Evolutionary conservation across 768 basidiomycete genomes (phyloP), one percentile per base, ranked within the genome.

Genomic region (Tricholoma saponaceum): DNA sequence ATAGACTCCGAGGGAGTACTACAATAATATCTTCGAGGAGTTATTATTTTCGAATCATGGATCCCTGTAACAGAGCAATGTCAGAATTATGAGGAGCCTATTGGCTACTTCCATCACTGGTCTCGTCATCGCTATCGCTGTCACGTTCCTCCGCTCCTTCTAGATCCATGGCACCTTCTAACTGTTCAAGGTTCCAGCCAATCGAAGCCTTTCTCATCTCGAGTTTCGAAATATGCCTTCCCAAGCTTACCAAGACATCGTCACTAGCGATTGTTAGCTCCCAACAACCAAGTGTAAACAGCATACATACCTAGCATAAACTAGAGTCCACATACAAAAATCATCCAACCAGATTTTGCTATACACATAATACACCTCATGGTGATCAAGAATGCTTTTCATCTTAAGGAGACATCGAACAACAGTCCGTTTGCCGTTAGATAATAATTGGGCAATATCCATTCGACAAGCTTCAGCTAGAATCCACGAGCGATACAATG

Each of bases 321-420:
- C 75, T 63, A 90, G 86, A 33, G 81, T 75, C 92, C 92, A 93
- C n/a, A 85, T 81, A 62, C 87, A 89, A 63, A 90, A 87, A 66
- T 93, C 92, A 60, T 92, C 87, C 44, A 92, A 62, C 92, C 92
- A 95, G 32, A 92, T 81, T 68, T 90, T 91, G 70, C 83, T 86
- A 69, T 92, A 94, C n/a, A 92, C 77, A 68, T 92, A 92, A 71
- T 94, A 95, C 9, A 89, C 86, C 60, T 91, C 90, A 61, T 92
- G 90, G 64, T 83, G 86, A 64, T 92, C 90, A 60, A 95, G 70
- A 50, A 91, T 84, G 39, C 76, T 69, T 71, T 88, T 92, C 75
- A 86, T 77, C 68, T 84, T 85, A 44, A 95, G 73, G 33, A 94
- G 76, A 64, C 80, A 86, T 62, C 89, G 82, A 54, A 83, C 69